Base-by-base conservation (phyloP, 2,329 filamentous ascomycete species). In the Pochonia chlamydosporia region DNA sequence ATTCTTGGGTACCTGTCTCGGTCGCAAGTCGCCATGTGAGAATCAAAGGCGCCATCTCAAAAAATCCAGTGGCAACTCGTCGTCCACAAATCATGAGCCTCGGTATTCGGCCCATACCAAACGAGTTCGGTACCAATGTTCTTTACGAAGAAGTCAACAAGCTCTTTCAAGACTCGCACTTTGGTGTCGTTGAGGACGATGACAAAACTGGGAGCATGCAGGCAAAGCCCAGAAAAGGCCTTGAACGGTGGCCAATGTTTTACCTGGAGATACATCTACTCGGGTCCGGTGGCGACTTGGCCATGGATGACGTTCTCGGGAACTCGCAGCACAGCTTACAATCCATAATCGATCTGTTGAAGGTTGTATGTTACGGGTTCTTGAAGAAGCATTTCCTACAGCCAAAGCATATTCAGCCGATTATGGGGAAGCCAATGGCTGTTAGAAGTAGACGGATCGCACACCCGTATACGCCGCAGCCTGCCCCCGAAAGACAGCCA, bases 191-290 rank as follows among this genome's bases (percentile, higher is more conserved):
- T 3, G 81, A 84, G 18, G 73, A 77, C 1, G 57, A 61, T 3
- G 44, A 35, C 56, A 4, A 68, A 72, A 14, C 64, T 61, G 40
- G 55, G 1, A 24, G 44, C 5, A 52, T 77, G 82, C 49, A 54
- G 78, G 20, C 53, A 31, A 81, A 73, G 57, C 65, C 67, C 11
- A 75, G 72, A 37, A 92, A 88, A 60, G 75, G 82, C 0, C 70
- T 91, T 9, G 89, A 96, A 58, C 78, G 81, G 43, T 93, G 89
- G 82, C 90, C 92, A 0, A 92, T 92, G 83, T 97, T 96, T 58
- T 86, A 84, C 56, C 67, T 97, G n/a, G 80, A 80, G 24, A 78
- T 96, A 30, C 67, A 73, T 2, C 57, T 76, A 33, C 48, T 46
- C 20, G 46, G 40, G 40, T 47, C 48, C 10, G 50, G 57, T 2